Percentiles rank a stretch among this genome's conserved stretches.
Evolutionary conservation across 805 yeast species (phyloP).

Genomic region (Peterozyma xylosa): DNA sequence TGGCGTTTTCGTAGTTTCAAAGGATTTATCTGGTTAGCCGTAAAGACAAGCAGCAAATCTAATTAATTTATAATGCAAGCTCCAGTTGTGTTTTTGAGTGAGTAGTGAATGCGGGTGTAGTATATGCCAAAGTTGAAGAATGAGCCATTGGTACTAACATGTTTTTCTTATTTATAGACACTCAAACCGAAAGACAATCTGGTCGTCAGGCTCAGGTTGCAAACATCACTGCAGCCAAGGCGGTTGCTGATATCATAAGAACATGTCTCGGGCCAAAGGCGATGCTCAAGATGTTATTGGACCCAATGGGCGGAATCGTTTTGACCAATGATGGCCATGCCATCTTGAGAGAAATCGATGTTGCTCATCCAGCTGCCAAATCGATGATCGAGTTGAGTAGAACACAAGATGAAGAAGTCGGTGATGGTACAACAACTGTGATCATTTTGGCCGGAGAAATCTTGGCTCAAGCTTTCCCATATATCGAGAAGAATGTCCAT

Average conservation of each 20-base stretch:
- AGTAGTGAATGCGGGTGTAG: slow-evolving; percentile 12
- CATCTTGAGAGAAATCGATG: slow-evolving; percentile 92
- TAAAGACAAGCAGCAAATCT: no score
- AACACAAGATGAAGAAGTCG: slow-evolving; percentile 98
- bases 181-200: slow-evolving; percentile 85
- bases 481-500: slow-evolving; percentile 90
- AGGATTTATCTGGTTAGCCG: no score
- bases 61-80: slow-evolving; percentile 51
- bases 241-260: slow-evolving; percentile 95
- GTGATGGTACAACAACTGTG: slow-evolving; percentile 97
- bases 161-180: slow-evolving; percentile 27
- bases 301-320: slow-evolving; percentile 95
- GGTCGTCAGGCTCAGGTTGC: slow-evolving; percentile 97
- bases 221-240: slow-evolving; percentile 98
- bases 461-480: slow-evolving; percentile 90
- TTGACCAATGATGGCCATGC: slow-evolving; percentile 99
- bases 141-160: slow-evolving; percentile 7
- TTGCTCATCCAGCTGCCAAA: slow-evolving; percentile 98
- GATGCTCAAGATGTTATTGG: slow-evolving; percentile 95
- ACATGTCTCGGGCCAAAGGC: slow-evolving; percentile 99
- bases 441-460: slow-evolving; percentile 96
- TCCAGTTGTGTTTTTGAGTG: slow-evolving; percentile 71
- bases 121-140: slow-evolving; percentile 6
- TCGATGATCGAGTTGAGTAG: slow-evolving; percentile 95
- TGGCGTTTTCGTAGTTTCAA: no score